Evolutionary conservation across 495 filamentous ascomycete species (phyloP), one percentile per base, ranked within the genome.

Genomic region (Aspergillus diversus): DNA sequence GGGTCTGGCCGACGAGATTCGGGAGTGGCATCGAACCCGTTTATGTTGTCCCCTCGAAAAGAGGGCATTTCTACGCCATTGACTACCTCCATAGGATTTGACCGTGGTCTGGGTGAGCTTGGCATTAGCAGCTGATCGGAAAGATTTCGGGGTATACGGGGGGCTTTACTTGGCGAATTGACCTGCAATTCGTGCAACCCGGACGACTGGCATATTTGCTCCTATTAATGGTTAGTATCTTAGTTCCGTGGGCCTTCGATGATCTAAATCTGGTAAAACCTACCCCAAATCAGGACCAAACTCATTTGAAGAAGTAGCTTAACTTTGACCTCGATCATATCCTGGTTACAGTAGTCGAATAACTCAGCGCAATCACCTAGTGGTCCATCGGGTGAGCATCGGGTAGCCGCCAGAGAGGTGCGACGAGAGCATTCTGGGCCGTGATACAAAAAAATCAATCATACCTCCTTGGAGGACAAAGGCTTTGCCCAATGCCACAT

Each of bases 261-360:
- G 51, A 27, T 0, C 13, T 39, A 7, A 21, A 0, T 13, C 31
- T 59, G 13, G 17, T 4, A 15, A 17, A 65, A 66, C 74, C 80
- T 78, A 74, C 89, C 93, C 87, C 90, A 96, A 74, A 96, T 90
- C 57, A 98, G 81, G 15, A 97, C 91, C 64, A 98, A 77, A 68
- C 90, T 93, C 93, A 98, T 97, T 79, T 98, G 94, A 42, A 98
- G 82, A 13, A 97, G 83, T 11, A 98, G 86, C 76, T 98, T 98
- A 75, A 97, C 92, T 80, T 97, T 98, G 33, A 92, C 89, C 71
- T 97, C 91, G 66, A 99, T 97, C 67, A 90, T 90, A 37, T 84
- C 81, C 70, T 92, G 88, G 68, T 92, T 87, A 75, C 95, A 99
- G 83, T 99, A 99, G 76, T 94, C 91, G 69, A 99, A 99, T 6